phyloP scores from a whole-genome alignment of 1,139 yeast genomes.

The Zygosaccharomyces pseudobailii region DNA sequence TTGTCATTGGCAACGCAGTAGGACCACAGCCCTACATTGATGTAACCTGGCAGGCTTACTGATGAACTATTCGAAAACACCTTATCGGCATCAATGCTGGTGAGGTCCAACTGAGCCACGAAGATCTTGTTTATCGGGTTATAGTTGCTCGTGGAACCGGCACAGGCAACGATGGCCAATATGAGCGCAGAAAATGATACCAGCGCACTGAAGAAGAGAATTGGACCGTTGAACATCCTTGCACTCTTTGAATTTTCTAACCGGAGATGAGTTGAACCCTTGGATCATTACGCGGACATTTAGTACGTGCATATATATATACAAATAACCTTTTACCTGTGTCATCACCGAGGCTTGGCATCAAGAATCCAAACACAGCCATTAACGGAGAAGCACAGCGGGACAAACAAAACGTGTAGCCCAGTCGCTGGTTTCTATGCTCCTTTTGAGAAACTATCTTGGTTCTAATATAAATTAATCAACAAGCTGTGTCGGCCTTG shows the following conservation, averaged over 20 bases:
- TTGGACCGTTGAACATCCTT: slow-evolving; percentile 21
- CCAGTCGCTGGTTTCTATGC: background rate
- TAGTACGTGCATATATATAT: background rate
- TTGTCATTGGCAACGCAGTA: slow-evolving; percentile 24
- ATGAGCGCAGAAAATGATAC: slow-evolving; percentile 25
- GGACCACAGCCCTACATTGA: slow-evolving; percentile 33
- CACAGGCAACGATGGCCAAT: slow-evolving; percentile 28
- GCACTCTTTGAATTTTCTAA: background rate
- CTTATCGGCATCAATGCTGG: slow-evolving; percentile 12
- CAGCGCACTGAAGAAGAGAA: slow-evolving; percentile 20
- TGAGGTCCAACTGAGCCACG: slow-evolving; percentile 28
- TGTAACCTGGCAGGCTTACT: slow-evolving; percentile 22
- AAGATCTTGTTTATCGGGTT: slow-evolving; percentile 28
- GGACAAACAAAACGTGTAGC: background rate
- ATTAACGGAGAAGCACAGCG: background rate
- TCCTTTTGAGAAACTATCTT: background rate
- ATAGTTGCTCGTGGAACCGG: slow-evolving; percentile 31
- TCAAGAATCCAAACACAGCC: background rate
- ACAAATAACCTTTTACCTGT: background rate
- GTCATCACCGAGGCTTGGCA: background rate
- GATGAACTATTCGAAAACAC: slow-evolving; percentile 16
- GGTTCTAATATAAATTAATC: background rate
- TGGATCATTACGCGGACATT: background rate
- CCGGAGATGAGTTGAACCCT: too few species aligned
- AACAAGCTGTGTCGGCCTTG: background rate